Evolutionary conservation across 106 monocot species (phyloP), one percentile per base, ranked within the genome.

Genomic region (Hemerocallis citrina): DNA sequence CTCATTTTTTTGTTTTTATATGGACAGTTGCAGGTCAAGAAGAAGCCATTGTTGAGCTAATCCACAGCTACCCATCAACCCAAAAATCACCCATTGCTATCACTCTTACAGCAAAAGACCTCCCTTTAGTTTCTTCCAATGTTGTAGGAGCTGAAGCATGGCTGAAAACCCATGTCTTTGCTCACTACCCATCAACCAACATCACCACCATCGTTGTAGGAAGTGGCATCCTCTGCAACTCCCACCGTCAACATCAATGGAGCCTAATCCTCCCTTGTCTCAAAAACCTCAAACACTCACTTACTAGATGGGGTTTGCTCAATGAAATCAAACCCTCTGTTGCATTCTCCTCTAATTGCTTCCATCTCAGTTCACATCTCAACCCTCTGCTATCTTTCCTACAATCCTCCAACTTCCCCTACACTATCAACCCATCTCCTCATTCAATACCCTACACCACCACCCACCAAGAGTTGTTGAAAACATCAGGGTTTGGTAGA

Each of bases 11-110:
- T 72, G 5, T 4, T 46, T 17, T 46, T 17, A n/a, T n/a, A 0
- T n/a, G 16, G 15, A 33, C 72, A 84, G 84, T 61, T 69, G 22
- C 72, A 84, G 75, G 72, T 79, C 75, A 79, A 76, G 76, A 84
- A 84, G 60, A 74, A 68, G 24, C 17, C 29, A 24, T 49, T 45
- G n/a, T n/a, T n/a, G 49, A 48, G 51, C 8, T 73, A 16, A 30
- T 27, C 11, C 45, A 42, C 54, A 51, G 60, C 68, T 55, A 52
- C 7, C 55, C 38, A 17, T 42, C 47, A 30, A n/a, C n/a, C n/a
- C n/a, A 16, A 17, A 32, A 23, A 4, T 23, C 69, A n/a, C 55
- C 57, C 24, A 29, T 68, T 29, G 72, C 56, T 1, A 70, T 74
- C 57, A 54, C 63, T 3, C 52, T 77, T 8, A 35, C 9, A 41